A percentile compares a stretch with the other conserved stretches of the same genome.
These are phyloP conservation scores for Begonia loranthoides DNA, from an alignment of 306 rosid species.

Conservation along the genomic window DNA sequence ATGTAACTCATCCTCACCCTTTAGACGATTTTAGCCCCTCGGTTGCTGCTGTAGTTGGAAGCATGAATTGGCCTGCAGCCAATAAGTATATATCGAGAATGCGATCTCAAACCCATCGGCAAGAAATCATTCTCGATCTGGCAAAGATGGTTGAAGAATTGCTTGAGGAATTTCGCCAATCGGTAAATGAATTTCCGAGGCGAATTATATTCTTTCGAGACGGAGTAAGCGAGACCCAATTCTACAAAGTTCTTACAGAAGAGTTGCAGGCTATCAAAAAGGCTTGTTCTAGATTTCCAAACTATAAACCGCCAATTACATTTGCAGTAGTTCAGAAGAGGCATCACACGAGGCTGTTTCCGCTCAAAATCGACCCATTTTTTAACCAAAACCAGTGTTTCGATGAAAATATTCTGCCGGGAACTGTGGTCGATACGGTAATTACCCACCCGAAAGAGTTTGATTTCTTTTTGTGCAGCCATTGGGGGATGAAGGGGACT, in stretches of 20 bases:
- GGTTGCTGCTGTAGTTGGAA: slow-evolving; percentile 92
- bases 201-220: slow-evolving; percentile 88
- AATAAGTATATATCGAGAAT: slow-evolving; percentile 89
- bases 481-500: slow-evolving; percentile 95
- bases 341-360: slow-evolving; percentile 93
- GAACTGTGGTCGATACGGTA: slow-evolving; percentile 93
- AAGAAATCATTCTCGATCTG: slow-evolving; percentile 85
- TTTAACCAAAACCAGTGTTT: slow-evolving; percentile 28
- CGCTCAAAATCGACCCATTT: slow-evolving; percentile 45
- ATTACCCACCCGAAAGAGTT: slow-evolving; percentile 90
- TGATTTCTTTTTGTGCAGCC: slow-evolving; percentile 91
- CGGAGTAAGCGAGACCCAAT: slow-evolving; percentile 96
- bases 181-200: slow-evolving; percentile 60
- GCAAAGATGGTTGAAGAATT: slow-evolving; percentile 76
- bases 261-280: slow-evolving; percentile 64
- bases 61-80: slow-evolving; percentile 99
- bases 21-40: slow-evolving; percentile 97
- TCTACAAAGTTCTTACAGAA: slow-evolving; percentile 62
- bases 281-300: slow-evolving; percentile 54
- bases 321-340: slow-evolving; percentile 92
- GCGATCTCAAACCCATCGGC: slow-evolving; percentile 95
- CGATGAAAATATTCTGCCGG: slow-evolving; percentile 76
- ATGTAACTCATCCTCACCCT: slow-evolving; percentile 97
- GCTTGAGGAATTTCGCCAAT: slow-evolving; percentile 65
- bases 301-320: slow-evolving; percentile 58